Base-by-base conservation (phyloP, 1,284 basidiomycete species). In the Ustilago xerochloae region DNA sequence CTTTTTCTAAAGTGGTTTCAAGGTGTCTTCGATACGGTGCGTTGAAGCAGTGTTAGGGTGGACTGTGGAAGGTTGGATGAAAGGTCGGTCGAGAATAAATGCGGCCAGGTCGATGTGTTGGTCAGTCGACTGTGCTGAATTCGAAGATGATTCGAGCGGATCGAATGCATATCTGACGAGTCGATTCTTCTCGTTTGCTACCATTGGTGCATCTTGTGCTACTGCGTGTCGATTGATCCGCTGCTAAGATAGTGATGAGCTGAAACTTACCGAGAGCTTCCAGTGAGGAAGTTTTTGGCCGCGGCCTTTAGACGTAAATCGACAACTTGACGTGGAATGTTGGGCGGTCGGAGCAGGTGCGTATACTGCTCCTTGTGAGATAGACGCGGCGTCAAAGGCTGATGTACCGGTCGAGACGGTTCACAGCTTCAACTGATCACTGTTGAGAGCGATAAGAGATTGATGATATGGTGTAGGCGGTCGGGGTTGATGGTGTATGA, bases 201-300 rank as follows among this genome's bases (percentile, higher is more conserved):
- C 38, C 24, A 16, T 22, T 18, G 18, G 18, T 13, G 12, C 24
- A 4, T 24, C 10, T 12, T 39, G 12, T 43, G 22, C 41, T 8
- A 4, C 22, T 12, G 22, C 20, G 22, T n/a, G n/a, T n/a, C n/a
- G n/a, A 38, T 24, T 13, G 22, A 38, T 8, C 8, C 22, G 13
- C 26, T 13, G 22, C 41, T 43, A 15, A 13, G 22, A 26, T 43
- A 3, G n/a, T 24, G 22, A 13, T 26, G 7, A 26, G 38, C 9
- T 15, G 18, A 36, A 8, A 63, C 66, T 30, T 52, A 69, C 66
- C 66, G 47, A 24, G 67, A 65, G 67, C 64, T 72, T 63, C 63
- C 72, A 41, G 72, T 75, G 52, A 70, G 59, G 72, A 75, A 75
- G 63, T 63, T 66, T 67, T 75, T 75, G 63, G 72, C 72, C 66